A percentile compares a stretch with the other conserved stretches of the same genome.
These are phyloP conservation scores for Neocatenulostroma microsporum DNA, from an alignment of 2,329 filamentous ascomycete genomes.

Conservation along the genomic window DNA sequence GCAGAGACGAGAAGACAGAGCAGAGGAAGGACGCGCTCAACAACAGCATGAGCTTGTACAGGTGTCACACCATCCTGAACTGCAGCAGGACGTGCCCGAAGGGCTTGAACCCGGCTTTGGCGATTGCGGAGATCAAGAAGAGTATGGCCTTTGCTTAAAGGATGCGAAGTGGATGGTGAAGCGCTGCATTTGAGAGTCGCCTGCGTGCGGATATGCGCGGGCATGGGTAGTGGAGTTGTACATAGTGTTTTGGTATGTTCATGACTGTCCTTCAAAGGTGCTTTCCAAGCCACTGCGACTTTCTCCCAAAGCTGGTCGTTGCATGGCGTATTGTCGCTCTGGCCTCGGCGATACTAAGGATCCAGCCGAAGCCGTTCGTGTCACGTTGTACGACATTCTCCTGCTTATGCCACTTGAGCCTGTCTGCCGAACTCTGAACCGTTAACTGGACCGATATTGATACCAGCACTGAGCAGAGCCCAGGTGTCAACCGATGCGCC, in stretches of 20 bases:
- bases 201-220: background rate
- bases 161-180: background rate
- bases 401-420: background rate
- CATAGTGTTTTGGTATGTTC: constrained; percentile 4
- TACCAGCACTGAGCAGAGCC: no score
- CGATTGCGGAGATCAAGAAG: constrained; percentile 99
- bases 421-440: no score
- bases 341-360: no score
- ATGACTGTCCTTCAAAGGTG: background rate
- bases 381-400: no score
- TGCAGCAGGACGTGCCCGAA: constrained; percentile 97
- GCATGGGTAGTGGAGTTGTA: constrained; percentile 1
- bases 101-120: constrained; percentile 90
- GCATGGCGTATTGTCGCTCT: no score
- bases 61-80: constrained; percentile 99
- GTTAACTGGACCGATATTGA: no score
- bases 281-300: no score
- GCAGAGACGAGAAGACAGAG: constrained; percentile 79
- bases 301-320: no score
- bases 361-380: no score
- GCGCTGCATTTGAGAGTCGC: background rate
- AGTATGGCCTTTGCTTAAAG: constrained; percentile 58
- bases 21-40: constrained; percentile 87
- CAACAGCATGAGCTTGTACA: constrained; percentile 98
- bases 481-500: no score